Conservation (phyloP, 2,329 filamentous ascomycete genomes). For the Arthrinium phaeospermum region DNA sequence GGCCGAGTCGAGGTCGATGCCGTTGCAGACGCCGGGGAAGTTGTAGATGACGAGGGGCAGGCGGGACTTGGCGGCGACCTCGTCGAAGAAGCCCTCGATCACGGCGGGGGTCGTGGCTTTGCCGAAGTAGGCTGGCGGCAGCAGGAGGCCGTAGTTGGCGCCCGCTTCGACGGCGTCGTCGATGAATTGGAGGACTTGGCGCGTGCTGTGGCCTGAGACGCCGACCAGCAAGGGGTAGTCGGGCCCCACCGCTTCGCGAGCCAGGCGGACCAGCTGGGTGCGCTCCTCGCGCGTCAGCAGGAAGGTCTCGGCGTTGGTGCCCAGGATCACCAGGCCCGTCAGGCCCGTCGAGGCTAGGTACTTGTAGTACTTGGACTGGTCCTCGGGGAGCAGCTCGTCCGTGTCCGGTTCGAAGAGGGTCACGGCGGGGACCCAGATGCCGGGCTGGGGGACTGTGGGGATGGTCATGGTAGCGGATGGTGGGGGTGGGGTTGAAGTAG, state of each 20-base stretch:
- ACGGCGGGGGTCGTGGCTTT: slow-evolving; percentile 64
- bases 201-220: slow-evolving; percentile 67
- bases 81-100: slow-evolving; percentile 63
- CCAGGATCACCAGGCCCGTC: slow-evolving; percentile 40
- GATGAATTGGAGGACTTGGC: slow-evolving; percentile 65
- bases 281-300: slow-evolving; percentile 64
- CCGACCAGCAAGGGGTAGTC: slow-evolving; percentile 67
- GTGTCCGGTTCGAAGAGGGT: slow-evolving; percentile 57
- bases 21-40: slow-evolving; percentile 72
- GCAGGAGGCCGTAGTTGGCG: slow-evolving; percentile 65
- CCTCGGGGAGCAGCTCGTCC: slow-evolving; percentile 50
- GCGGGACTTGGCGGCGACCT: slow-evolving; percentile 57
- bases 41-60: slow-evolving; percentile 71
- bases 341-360: slow-evolving; percentile 50
- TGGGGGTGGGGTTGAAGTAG: not conserved
- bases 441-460: slow-evolving; percentile 39
- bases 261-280: slow-evolving; percentile 59
- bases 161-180: slow-evolving; percentile 64
- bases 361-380: slow-evolving; percentile 55
- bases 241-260: slow-evolving; percentile 57
- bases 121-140: slow-evolving; percentile 70
- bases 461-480: slow-evolving; percentile 20
- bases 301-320: slow-evolving; percentile 47
- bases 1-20: slow-evolving; percentile 71
- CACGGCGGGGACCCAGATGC: slow-evolving; percentile 57